A percentile compares a stretch with the other conserved stretches of the same genome.
Evolutionary conservation across 106 monocot genomes (phyloP).

Genomic region (Apostasia ramifera): DNA sequence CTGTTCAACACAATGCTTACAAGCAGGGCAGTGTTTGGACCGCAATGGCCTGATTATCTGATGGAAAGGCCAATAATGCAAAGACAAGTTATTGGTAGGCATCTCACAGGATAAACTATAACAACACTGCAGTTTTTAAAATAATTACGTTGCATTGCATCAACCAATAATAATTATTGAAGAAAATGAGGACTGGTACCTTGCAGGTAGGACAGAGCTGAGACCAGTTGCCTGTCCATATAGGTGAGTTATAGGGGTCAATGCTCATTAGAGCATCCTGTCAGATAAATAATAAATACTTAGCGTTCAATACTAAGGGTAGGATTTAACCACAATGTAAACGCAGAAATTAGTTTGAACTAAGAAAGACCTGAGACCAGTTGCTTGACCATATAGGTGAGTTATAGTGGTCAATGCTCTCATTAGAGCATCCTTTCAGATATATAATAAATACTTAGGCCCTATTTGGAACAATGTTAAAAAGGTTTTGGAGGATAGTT

Average conservation of each 20-base stretch:
- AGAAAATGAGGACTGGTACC: constrained; percentile 21
- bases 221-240: constrained; percentile 83
- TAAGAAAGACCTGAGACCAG: no score
- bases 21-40: constrained; percentile 84
- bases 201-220: constrained; percentile 92
- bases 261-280: constrained; percentile 71
- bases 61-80: constrained; percentile 12
- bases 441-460: no score
- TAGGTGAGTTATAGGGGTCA: constrained; percentile 50
- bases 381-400: no score
- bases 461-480: no score
- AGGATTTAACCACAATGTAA: no score
- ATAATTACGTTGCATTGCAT: neutral
- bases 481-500: no score
- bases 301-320: neutral
- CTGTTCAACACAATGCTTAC: constrained; percentile 87
- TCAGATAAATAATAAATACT: constrained; percentile 1
- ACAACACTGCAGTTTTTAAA: neutral
- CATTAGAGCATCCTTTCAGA: no score
- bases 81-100: neutral
- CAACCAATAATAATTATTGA: neutral
- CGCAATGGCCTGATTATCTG: constrained; percentile 89
- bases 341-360: no score
- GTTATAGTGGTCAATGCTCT: no score
- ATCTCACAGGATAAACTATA: neutral